These are phyloP conservation scores for Anastatica hierochuntica DNA, from an alignment of 345 rosid species.

Conservation along the genomic window DNA sequence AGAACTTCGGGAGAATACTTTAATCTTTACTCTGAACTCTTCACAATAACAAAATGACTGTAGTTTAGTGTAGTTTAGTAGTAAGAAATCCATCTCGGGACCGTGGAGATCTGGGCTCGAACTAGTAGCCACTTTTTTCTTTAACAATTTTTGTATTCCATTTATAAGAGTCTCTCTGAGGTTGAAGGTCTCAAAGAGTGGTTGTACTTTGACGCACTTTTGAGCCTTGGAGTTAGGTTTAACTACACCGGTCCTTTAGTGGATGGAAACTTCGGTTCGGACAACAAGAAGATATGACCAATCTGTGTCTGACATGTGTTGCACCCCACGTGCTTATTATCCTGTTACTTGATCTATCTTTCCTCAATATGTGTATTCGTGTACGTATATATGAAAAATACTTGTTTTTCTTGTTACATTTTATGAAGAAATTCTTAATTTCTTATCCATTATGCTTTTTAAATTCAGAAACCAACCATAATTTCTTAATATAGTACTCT, in stretches of 20 bases:
- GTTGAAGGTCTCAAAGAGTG: background rate
- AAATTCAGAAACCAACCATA: too few relatives aligned
- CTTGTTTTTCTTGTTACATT: too few relatives aligned
- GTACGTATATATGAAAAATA: slow-evolving; percentile 9
- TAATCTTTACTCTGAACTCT: too few relatives aligned
- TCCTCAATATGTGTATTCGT: slow-evolving; percentile 6
- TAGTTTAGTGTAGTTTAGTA: slow-evolving; percentile 85
- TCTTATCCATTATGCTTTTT: too few relatives aligned
- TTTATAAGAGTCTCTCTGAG: background rate
- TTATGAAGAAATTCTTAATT: too few relatives aligned
- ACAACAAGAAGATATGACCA: background rate
- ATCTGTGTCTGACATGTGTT: slow-evolving; percentile 17
- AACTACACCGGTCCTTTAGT: slow-evolving; percentile 16
- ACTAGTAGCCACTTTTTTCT: slow-evolving; percentile 56
- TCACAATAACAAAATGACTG: slow-evolving; percentile 43
- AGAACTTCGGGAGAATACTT: too few relatives aligned
- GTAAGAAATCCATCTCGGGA: slow-evolving; percentile 80
- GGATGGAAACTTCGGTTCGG: slow-evolving; percentile 19
- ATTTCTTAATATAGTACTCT: too few relatives aligned
- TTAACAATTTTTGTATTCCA: background rate
- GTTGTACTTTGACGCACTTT: slow-evolving; percentile 14
- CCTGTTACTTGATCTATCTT: slow-evolving; percentile 14
- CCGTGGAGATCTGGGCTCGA: slow-evolving; percentile 93
- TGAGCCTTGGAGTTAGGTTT: slow-evolving; percentile 19
- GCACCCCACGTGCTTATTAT: background rate